These are phyloP conservation scores for Berberis thunbergii DNA, from an alignment of 164 flowering plant species.

Conservation along the genomic window DNA sequence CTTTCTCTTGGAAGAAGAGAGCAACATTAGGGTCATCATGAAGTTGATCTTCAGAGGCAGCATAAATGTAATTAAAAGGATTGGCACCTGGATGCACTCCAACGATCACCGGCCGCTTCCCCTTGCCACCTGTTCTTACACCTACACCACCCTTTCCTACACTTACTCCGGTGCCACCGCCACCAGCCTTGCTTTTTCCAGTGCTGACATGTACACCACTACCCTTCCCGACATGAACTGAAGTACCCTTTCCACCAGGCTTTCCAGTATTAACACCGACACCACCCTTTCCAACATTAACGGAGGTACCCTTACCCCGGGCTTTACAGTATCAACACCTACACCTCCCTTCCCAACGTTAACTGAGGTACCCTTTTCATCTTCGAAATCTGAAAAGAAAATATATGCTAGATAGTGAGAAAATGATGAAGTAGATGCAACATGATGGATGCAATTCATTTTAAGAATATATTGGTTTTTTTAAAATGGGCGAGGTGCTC, in stretches of 20 bases:
- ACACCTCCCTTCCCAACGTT: conserved; percentile 14
- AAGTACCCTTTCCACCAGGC: conserved; percentile 5
- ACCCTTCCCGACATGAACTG: conserved; percentile 6
- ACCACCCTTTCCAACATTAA: conserved; percentile 12
- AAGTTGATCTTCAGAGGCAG: conserved; percentile 19
- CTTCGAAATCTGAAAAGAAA: conserved; percentile 9
- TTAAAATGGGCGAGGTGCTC: too few species aligned
- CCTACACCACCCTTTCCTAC: conserved; percentile 19
- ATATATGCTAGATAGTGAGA: not conserved
- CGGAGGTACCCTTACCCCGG: conserved; percentile 5
- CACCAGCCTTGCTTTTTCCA: conserved; percentile 2
- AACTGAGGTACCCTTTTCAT: conserved; percentile 15
- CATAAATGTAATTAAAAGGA: conserved; percentile 9
- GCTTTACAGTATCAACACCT: conserved; percentile 1
- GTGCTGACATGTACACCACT: conserved; percentile 13
- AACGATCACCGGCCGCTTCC: conserved; percentile 12
- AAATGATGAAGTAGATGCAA: not conserved
- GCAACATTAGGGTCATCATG: conserved; percentile 19
- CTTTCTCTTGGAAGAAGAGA: conserved; percentile 26
- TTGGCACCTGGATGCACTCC: not conserved
- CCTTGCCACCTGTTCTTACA: conserved; percentile 14
- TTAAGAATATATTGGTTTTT: too few species aligned
- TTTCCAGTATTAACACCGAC: conserved; percentile 7
- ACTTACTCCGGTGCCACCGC: conserved; percentile 8
- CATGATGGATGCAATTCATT: not conserved